A percentile compares a stretch with the other conserved stretches of the same genome.
Conservation (phyloP, 2,329 filamentous ascomycete genomes). For the Myriosclerotinia curreyana region DNA sequence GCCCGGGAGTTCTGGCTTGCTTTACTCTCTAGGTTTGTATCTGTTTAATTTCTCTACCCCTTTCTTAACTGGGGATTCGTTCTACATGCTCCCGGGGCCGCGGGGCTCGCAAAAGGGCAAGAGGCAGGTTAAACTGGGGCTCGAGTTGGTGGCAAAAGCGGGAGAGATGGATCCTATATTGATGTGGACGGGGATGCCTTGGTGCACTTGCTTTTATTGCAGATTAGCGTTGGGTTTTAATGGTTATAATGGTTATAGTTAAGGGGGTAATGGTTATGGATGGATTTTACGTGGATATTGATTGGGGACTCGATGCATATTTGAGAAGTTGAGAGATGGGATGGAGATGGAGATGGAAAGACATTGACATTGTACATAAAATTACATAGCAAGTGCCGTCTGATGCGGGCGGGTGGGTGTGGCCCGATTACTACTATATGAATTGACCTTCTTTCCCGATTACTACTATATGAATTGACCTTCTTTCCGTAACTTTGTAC, state of each 20-base stretch:
- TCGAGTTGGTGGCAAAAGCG: not conserved
- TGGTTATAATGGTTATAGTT: not conserved
- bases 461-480: conserved; percentile 15
- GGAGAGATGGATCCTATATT: conserved; percentile 2
- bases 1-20: not conserved
- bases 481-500: conserved; percentile 10
- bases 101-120: not conserved
- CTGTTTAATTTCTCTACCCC: conserved; percentile 5
- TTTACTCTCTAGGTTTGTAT: not conserved
- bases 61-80: not conserved
- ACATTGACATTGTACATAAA: conserved; percentile 19
- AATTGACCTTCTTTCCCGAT: conserved; percentile 15
- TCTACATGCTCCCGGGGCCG: conserved; percentile 1
- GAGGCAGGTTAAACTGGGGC: not conserved
- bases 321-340: conserved; percentile 8
- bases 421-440: conserved; percentile 12
- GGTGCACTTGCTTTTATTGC: conserved; percentile 17
- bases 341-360: conserved; percentile 10
- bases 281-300: conserved; percentile 16
- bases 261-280: conserved; percentile 6
- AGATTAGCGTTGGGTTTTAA: conserved; percentile 19
- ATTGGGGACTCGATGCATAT: conserved; percentile 11
- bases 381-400: conserved; percentile 9
- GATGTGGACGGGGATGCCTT: conserved; percentile 4
- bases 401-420: conserved; percentile 1